Evolutionary conservation across 352 stramenopile genomes (phyloP), one percentile per base, ranked within the genome.

Genomic region (Pythium rhizo-oryzae): DNA sequence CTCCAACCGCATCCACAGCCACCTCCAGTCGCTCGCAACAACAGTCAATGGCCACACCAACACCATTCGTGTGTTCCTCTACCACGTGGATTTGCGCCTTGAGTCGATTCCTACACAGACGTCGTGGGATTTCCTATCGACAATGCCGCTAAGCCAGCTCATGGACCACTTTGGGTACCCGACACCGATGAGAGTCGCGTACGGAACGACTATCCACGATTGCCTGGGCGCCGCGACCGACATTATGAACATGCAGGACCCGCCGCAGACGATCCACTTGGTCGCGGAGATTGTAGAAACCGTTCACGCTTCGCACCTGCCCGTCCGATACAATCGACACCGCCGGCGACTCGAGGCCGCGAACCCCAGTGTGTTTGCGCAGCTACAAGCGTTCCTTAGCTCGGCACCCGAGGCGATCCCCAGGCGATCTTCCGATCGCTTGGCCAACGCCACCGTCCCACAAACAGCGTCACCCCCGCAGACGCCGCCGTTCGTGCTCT

Each of bases 221-320:
- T 12, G n/a, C 7, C 13, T 53, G 7, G 21, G 6, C 19, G 15
- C 5, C 46, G 46, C 46, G 7, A 12, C 19, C 8, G 46, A 53
- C n/a, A 53, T 53, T 4, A 33, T 1, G 21, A 18, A 2, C 1
- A n/a, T 21, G 24, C 46, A 53, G 8, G 24, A 53, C 8, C 46
- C 46, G 13, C 46, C 46, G 19, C 46, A n/a, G 19, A 21, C 33
- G 46, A 53, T 53, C 46, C 46, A 53, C 46, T 28, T 53, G 46
- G 24, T 53, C 21, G 46, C 46, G 9, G 46, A 53, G 46, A 30
- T 30, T 21, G 25, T 53, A 3, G 8, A 30, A 13, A 21, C 9
- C 19, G 46, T 53, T 1, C 9, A 19, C 18, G 46, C n/a, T 3
- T 30, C 19, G 21, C 15, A 33, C 6, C 15, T 53, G 8, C 21